Conservation (phyloP, 75 land plant genomes). For the Sequoiadendron giganteum region DNA sequence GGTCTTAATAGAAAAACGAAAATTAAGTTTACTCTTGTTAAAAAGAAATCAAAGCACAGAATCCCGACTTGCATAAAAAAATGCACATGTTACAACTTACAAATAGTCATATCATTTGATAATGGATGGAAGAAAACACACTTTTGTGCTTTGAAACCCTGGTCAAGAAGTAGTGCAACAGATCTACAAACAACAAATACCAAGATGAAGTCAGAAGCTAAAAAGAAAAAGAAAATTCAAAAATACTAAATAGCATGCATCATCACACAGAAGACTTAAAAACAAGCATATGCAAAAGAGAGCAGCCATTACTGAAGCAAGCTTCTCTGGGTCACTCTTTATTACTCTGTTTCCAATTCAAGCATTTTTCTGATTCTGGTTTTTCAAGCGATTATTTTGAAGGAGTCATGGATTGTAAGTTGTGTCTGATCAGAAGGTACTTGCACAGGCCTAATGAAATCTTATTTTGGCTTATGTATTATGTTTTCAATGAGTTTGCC, state of each 20-base stretch:
- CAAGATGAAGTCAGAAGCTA: conserved; percentile 7
- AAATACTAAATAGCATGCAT: background rate
- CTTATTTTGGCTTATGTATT: background rate
- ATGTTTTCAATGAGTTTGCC: background rate
- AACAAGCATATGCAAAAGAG: background rate
- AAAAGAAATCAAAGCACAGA: background rate
- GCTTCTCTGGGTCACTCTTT: background rate
- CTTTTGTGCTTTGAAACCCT: conserved; percentile 59
- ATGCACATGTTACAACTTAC: conserved; percentile 30
- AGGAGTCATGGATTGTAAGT: background rate
- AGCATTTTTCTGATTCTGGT: background rate
- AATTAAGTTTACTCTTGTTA: background rate
- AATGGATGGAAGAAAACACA: conserved; percentile 78
- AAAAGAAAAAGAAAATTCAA: background rate
- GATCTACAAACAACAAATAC: conserved; percentile 31
- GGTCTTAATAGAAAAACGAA: background rate
- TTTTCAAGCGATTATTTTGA: too few relatives aligned
- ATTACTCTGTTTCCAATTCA: background rate
- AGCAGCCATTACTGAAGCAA: background rate
- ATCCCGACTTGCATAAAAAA: background rate
- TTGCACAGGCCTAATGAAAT: background rate
- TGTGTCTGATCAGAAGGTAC: background rate
- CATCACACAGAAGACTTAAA: background rate
- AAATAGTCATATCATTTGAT: conserved; percentile 66
- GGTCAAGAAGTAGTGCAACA: conserved; percentile 76